phyloP scores from a whole-genome alignment of 164 flowering plant genomes.

The Taxillus chinensis region DNA sequence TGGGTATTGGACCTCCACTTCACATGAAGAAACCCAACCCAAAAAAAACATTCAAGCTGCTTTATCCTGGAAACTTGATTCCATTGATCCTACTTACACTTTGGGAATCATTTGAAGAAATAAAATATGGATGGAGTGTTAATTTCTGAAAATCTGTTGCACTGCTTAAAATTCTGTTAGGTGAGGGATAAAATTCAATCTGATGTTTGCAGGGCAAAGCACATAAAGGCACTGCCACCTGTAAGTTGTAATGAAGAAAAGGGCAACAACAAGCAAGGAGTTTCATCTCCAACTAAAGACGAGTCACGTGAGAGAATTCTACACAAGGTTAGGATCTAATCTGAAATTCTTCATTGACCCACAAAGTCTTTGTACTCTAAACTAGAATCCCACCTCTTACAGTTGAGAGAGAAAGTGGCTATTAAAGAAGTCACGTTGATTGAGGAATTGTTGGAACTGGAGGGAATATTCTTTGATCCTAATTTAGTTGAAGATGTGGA shows the following conservation, averaged over 20 bases:
- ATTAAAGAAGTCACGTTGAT: constrained; percentile 49
- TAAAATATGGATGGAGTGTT: too few relatives aligned
- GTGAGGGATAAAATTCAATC: background rate
- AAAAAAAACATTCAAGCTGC: too few relatives aligned
- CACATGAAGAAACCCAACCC: too few relatives aligned
- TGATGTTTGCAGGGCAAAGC: constrained; percentile 57
- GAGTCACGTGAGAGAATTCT: constrained; percentile 43
- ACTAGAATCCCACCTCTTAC: background rate
- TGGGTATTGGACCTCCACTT: too few relatives aligned
- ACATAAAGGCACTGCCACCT: constrained; percentile 45
- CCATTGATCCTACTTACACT: background rate
- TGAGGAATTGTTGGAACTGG: constrained; percentile 45
- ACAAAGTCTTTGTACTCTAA: background rate
- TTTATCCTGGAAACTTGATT: too few relatives aligned
- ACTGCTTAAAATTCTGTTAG: too few relatives aligned
- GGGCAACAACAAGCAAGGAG: constrained; percentile 15
- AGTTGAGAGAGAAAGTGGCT: constrained; percentile 48
- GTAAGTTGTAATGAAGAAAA: constrained; percentile 25
- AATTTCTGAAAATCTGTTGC: too few relatives aligned
- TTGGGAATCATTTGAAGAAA: too few relatives aligned
- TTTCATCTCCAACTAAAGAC: constrained; percentile 19
- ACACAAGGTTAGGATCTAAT: constrained; percentile 29
- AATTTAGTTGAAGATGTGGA: constrained; percentile 34
- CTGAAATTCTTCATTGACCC: background rate
- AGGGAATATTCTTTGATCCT: constrained; percentile 46